A percentile compares a stretch with the other conserved stretches of the same genome.
These are phyloP conservation scores for Colletotrichum coccodes DNA, from an alignment of 2,329 filamentous ascomycete species.

Conservation along the genomic window DNA sequence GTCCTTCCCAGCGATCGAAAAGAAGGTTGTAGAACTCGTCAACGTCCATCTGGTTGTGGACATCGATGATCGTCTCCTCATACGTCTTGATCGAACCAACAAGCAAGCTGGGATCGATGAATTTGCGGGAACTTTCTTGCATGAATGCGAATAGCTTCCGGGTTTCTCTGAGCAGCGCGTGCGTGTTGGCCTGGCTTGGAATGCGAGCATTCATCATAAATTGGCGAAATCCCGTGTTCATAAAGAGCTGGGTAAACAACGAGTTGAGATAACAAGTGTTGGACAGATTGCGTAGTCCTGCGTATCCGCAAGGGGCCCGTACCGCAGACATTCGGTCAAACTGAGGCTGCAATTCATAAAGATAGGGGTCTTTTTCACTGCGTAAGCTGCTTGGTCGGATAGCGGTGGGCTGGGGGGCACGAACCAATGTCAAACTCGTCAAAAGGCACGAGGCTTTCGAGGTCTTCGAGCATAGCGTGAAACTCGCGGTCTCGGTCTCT, in stretches of 20 bases:
- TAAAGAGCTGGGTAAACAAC: constrained; percentile 92
- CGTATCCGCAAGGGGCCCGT: constrained; percentile 82
- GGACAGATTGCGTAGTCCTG: constrained; percentile 90
- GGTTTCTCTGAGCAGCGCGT: constrained; percentile 79
- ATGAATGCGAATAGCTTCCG: constrained; percentile 86
- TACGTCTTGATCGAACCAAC: constrained; percentile 84
- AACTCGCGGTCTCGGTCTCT: constrained; percentile 62
- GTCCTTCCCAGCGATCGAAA: constrained; percentile 89
- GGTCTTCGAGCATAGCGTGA: constrained; percentile 58
- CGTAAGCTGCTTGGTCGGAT: not conserved
- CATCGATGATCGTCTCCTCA: constrained; percentile 84
- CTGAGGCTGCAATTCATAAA: constrained; percentile 67
- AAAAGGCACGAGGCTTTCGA: constrained; percentile 62
- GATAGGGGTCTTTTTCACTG: constrained; percentile 57
- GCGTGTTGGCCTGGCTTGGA: constrained; percentile 62
- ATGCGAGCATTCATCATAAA: constrained; percentile 80
- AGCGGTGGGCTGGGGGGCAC: not conserved
- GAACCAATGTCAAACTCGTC: constrained; percentile 25
- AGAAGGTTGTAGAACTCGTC: constrained; percentile 97
- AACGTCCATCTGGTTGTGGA: constrained; percentile 94
- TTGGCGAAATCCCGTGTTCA: constrained; percentile 87
- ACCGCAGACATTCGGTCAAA: constrained; percentile 76
- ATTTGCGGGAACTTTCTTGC: constrained; percentile 83
- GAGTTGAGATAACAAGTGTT: constrained; percentile 99
- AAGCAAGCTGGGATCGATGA: constrained; percentile 77